Base-by-base conservation (phyloP, 495 filamentous ascomycete genomes). In the Penicillium taxi region DNA sequence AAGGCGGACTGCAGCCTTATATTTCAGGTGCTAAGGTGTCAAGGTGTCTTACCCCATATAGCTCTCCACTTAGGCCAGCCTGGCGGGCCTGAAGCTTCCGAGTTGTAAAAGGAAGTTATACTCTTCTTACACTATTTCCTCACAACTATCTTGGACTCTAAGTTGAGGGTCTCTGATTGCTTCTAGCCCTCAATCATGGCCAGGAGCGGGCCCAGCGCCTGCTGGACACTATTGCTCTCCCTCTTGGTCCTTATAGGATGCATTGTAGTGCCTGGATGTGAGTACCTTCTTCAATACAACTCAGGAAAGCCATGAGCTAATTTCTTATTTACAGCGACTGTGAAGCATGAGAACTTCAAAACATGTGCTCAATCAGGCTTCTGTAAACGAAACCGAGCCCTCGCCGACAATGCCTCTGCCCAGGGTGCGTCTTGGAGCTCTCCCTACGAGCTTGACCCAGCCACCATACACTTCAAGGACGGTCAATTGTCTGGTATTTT, bases 301-400 rank as follows among this genome's bases (percentile, higher is more conserved):
- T 14, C 5, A 20, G 6, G 13, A 11, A 28, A 7, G 19, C 26
- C 6, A 17, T 13, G 25, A 6, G n/a, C 24, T 26, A 15, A 28
- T 15, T 5, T 29, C 28, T 39, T 52, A 20, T 35, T 42, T 34
- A 42, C 37, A 91, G 88, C 77, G 37, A 63, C 73, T 50, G 93
- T 98, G 13, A 96, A 98, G 63, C 82, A 94, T 48, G 82, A 93
- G 48, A 86, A 89, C 49, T 96, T 96, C 73, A 98, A 96, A 53
- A 94, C 80, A 42, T 98, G 91, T 66, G 64, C 75, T 24, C 91
- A 98, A 58, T 88, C 89, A 0, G 91, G 91, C 38, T 98, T 96
- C 70, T 96, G 93, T 62, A 86, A 84, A 54, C 86, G 91, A 39
- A 96, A 95, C 60, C 80, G 90, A 55, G 83, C 78, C 18, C 85